Evolutionary conservation across 148 eudicot species (phyloP).

Genomic region (Rhododendron ferrugineum): DNA sequence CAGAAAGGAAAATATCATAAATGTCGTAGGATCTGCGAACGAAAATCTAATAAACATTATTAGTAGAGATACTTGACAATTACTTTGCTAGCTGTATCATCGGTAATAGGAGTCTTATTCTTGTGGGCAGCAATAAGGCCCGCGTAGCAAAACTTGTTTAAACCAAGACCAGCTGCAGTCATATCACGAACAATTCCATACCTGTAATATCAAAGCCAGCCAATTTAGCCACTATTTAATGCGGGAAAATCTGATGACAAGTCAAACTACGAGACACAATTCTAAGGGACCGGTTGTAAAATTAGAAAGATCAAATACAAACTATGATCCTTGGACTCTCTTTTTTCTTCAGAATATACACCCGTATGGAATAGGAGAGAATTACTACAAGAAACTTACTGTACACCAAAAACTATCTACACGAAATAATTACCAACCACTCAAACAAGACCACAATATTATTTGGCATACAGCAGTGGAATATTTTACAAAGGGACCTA

Average conservation of each 20-base stretch:
- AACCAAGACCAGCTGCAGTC: constrained; percentile 97
- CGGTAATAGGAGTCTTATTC: constrained; percentile 49
- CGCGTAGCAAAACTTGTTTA: constrained; percentile 89
- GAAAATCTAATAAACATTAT: background rate
- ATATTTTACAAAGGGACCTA: background rate
- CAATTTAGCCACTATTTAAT: constrained; percentile 7
- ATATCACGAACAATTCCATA: constrained; percentile 91
- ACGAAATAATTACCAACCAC: background rate
- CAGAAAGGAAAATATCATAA: constrained; percentile 11
- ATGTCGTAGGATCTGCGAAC: background rate
- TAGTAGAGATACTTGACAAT: constrained; percentile 3
- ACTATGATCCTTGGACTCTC: background rate
- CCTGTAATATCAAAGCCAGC: constrained; percentile 34
- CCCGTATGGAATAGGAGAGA: background rate
- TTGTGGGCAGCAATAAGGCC: constrained; percentile 87
- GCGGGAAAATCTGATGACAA: background rate
- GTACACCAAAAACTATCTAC: background rate
- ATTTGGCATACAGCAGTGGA: background rate
- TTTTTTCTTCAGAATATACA: background rate
- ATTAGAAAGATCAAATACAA: background rate
- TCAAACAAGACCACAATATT: background rate
- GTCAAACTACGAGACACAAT: background rate
- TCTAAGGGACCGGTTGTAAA: background rate
- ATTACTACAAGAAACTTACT: background rate
- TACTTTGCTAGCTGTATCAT: constrained; percentile 69